A percentile compares a stretch with the other conserved stretches of the same genome.
These are phyloP conservation scores for Macrophomina pseudophaseolina DNA, from an alignment of 2,329 filamentous ascomycete species.

Conservation along the genomic window DNA sequence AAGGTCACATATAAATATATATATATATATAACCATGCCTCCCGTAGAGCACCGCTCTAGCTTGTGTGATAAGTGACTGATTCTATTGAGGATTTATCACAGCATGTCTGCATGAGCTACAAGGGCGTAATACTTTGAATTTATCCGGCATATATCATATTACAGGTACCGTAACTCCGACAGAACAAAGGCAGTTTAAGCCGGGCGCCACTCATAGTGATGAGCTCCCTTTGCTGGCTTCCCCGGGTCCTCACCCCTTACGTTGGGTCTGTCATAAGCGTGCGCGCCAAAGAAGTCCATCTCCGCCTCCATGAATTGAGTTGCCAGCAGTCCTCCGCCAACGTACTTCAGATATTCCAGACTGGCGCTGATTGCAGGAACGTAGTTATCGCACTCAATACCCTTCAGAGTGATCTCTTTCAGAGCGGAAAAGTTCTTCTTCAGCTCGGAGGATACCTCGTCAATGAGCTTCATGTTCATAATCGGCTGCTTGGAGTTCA, in stretches of 20 bases:
- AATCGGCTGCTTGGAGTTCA: slow-evolving; percentile 32
- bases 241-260: slow-evolving; percentile 53
- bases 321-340: slow-evolving; percentile 57
- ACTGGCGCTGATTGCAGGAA: slow-evolving; percentile 59
- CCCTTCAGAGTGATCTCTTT: slow-evolving; percentile 57
- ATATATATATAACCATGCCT: too few relatives aligned
- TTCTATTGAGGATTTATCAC: too few relatives aligned
- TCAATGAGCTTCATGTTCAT: slow-evolving; percentile 48
- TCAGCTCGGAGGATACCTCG: slow-evolving; percentile 54
- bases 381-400: slow-evolving; percentile 55
- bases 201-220: slow-evolving; percentile 56
- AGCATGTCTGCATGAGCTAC: too few relatives aligned
- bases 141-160: too few relatives aligned
- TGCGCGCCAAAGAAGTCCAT: slow-evolving; percentile 67
- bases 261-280: slow-evolving; percentile 50
- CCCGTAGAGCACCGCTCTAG: too few relatives aligned
- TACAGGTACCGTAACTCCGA: too few relatives aligned
- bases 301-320: slow-evolving; percentile 65
- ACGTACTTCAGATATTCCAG: slow-evolving; percentile 65
- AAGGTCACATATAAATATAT: too few relatives aligned
- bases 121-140: too few relatives aligned
- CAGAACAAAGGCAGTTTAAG: neutral
- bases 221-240: slow-evolving; percentile 54
- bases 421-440: slow-evolving; percentile 49
- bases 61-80: too few relatives aligned